Evolutionary conservation across 1,139 yeast genomes (phyloP).

Genomic region (Yamadazyma jaroonii): DNA sequence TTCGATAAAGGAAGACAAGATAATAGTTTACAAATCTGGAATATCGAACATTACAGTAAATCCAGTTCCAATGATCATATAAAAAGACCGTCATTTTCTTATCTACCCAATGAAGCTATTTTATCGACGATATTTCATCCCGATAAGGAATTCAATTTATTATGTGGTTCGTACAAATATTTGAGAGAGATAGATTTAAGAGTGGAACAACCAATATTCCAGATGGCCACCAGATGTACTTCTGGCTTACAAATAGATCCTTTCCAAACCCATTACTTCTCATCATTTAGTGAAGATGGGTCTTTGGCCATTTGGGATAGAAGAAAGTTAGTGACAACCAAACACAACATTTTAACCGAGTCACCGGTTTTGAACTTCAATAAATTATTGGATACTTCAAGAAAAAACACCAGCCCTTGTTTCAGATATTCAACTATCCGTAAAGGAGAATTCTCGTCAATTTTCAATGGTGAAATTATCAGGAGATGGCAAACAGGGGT

Average conservation of each 20-base stretch:
- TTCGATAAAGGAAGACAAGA: conserved; percentile 80
- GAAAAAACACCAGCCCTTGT: conserved; percentile 61
- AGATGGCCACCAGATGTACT: conserved; percentile 73
- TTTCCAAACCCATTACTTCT: conserved; percentile 58
- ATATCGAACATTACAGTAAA: conserved; percentile 57
- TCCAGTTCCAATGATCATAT: conserved; percentile 41
- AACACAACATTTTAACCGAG: conserved; percentile 28
- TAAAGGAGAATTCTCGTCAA: conserved; percentile 73
- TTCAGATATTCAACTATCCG: conserved; percentile 69
- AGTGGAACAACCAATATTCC: conserved; percentile 65
- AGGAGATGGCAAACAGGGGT: conserved; percentile 80
- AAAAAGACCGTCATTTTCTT: conserved; percentile 56
- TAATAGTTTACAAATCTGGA: conserved; percentile 78
- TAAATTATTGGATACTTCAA: conserved; percentile 63
- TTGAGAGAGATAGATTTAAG: conserved; percentile 78
- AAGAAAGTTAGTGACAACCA: conserved; percentile 48
- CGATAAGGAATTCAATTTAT: conserved; percentile 50
- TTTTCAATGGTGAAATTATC: conserved; percentile 74
- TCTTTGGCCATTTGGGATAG: conserved; percentile 87
- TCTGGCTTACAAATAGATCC: conserved; percentile 70
- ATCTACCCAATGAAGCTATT: conserved; percentile 72
- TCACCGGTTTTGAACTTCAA: conserved; percentile 67
- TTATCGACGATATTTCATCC: conserved; percentile 67
- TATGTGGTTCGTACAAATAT: conserved; percentile 78
- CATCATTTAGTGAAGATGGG: conserved; percentile 81